Conservation (phyloP, 495 filamentous ascomycete genomes). For the Neurospora sp. region DNA sequence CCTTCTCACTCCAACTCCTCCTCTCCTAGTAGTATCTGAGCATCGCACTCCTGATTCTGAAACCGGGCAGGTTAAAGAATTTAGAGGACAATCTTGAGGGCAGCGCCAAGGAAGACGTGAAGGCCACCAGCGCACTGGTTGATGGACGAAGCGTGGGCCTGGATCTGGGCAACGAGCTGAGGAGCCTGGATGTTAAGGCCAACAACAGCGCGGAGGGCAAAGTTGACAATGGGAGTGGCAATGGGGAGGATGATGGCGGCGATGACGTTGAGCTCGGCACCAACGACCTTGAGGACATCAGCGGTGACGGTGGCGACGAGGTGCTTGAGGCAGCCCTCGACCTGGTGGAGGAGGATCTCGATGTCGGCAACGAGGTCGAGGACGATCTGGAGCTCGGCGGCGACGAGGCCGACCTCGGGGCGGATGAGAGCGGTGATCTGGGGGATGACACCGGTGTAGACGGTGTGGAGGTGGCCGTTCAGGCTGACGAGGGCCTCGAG, state of each 20-base stretch:
- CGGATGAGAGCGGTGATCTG: not conserved
- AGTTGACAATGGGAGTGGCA: not conserved
- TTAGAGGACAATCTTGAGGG: not conserved
- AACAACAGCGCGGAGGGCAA: not conserved
- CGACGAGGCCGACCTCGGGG: not conserved
- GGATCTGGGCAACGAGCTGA: not conserved
- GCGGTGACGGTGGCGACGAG: not conserved
- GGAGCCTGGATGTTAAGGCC: not conserved
- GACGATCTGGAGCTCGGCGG: slow-evolving; percentile 2
- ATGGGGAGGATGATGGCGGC: not conserved
- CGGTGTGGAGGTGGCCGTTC: not conserved
- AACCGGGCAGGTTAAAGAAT: not conserved
- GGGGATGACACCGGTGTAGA: not conserved
- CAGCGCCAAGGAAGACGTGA: not conserved
- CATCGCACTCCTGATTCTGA: not conserved
- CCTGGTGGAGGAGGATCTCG: not conserved
- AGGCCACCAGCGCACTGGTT: not conserved
- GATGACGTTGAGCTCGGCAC: not conserved
- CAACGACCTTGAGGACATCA: not conserved
- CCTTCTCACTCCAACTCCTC: not conserved
- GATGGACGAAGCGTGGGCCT: not conserved
- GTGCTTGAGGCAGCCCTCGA: slow-evolving; percentile 4
- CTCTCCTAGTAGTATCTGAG: not conserved
- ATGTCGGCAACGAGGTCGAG: slow-evolving; percentile 4
- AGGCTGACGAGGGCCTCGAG: slow-evolving; percentile 2